A percentile compares a stretch with the other conserved stretches of the same genome.
Evolutionary conservation across 2,329 filamentous ascomycete species (phyloP).

Genomic region (Phyllosticta paracitricarpa): DNA sequence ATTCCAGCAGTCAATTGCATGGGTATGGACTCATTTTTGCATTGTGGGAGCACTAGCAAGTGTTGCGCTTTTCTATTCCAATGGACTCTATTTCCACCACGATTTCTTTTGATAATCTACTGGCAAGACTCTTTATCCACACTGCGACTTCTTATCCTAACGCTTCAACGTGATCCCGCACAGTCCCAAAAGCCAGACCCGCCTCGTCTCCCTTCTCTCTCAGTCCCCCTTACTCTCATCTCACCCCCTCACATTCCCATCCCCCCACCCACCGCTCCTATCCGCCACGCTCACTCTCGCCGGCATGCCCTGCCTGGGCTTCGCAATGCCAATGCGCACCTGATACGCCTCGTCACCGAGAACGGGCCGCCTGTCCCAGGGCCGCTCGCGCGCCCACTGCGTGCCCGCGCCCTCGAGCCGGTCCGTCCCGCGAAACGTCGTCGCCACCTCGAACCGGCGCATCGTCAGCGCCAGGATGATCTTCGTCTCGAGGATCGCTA

Average conservation of each 20-base stretch:
- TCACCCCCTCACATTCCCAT: background rate
- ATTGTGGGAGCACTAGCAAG: too few relatives aligned
- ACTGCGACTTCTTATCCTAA: too few relatives aligned
- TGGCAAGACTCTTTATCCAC: too few relatives aligned
- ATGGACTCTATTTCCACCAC: too few relatives aligned
- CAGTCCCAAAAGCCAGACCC: too few relatives aligned
- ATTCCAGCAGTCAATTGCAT: background rate
- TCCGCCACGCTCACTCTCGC: slow-evolving; percentile 14
- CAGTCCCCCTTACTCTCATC: background rate
- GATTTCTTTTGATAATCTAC: too few relatives aligned
- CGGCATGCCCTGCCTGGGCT: slow-evolving; percentile 20
- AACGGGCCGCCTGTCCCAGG: background rate
- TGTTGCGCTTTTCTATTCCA: too few relatives aligned
- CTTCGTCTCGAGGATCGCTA: slow-evolving; percentile 28
- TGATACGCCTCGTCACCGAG: slow-evolving; percentile 19
- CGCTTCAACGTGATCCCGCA: too few relatives aligned
- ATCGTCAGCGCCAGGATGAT: slow-evolving; percentile 17
- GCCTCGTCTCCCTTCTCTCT: too few relatives aligned
- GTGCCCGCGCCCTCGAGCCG: background rate
- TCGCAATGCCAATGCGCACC: slow-evolving; percentile 19
- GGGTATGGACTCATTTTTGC: too few relatives aligned
- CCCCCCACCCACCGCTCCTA: slow-evolving; percentile 3
- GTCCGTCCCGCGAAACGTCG: slow-evolving; percentile 15
- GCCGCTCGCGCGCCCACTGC: background rate
- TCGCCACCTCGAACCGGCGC: slow-evolving; percentile 17